These are phyloP conservation scores for Scedosporium boydii DNA, from an alignment of 2,329 filamentous ascomycete genomes.

Conservation along the genomic window DNA sequence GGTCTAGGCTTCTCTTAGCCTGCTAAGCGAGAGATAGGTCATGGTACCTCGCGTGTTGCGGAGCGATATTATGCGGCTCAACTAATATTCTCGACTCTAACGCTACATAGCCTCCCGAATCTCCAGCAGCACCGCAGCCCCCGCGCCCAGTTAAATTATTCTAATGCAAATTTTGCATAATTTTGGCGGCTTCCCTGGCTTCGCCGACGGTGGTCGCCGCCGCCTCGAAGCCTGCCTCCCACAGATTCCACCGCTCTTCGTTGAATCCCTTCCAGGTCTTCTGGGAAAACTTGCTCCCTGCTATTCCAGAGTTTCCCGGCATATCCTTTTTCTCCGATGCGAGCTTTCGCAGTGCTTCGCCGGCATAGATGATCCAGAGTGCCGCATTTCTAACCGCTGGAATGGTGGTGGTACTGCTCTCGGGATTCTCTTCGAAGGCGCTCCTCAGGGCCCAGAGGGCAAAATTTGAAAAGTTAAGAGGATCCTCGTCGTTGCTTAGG, in stretches of 20 bases:
- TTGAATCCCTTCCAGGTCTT: slow-evolving; percentile 18
- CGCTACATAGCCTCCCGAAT: no score
- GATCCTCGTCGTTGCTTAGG: slow-evolving; percentile 1
- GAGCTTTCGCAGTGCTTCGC: slow-evolving; percentile 10
- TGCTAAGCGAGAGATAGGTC: no score
- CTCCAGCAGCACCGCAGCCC: background rate
- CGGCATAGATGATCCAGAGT: slow-evolving; percentile 15
- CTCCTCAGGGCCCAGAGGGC: slow-evolving; percentile 19
- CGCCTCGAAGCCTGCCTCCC: slow-evolving; percentile 13
- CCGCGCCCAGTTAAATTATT: background rate
- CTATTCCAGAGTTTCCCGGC: slow-evolving; percentile 10
- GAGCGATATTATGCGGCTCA: no score
- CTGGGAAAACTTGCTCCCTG: slow-evolving; percentile 12
- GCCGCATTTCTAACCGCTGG: slow-evolving; percentile 13
- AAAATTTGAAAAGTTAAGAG: slow-evolving; percentile 17
- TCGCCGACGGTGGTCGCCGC: background rate
- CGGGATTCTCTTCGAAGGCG: slow-evolving; percentile 15
- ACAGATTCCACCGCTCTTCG: slow-evolving; percentile 15
- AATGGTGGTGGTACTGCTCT: background rate
- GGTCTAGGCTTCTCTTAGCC: no score
- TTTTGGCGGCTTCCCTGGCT: background rate
- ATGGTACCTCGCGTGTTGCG: no score
- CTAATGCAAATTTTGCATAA: slow-evolving; percentile 1
- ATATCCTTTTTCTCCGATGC: slow-evolving; percentile 8
- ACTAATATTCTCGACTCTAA: no score